Evolutionary conservation across 306 rosid genomes (phyloP), one percentile per base, ranked within the genome.

Genomic region (Phaseolus lunatus): DNA sequence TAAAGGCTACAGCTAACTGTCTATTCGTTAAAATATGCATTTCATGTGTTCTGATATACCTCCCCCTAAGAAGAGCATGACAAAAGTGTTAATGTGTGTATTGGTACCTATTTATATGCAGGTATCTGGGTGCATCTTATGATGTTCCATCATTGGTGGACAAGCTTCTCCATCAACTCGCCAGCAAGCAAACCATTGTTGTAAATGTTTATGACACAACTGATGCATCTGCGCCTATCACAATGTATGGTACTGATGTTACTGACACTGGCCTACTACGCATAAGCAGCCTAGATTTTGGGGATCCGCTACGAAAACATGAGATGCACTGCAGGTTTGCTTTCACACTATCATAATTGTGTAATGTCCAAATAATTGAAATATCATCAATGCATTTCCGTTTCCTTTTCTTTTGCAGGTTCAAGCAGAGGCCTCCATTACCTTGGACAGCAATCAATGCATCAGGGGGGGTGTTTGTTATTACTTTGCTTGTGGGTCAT

Each of bases 301-400:
- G 98, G 76, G 98, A 95, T 87, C 98, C 98, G 3, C 91, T 81
- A 39, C 93, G 97, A 70, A 95, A 90, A 86, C 97, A 95, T 76
- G 97, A 95, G 87, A 92, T 95, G 97, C 98, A 95, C 72, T 95
- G 98, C 92, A 85, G 98, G 98, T 94, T 73, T 80, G 88, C 78
- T 85, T 35, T 80, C 27, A 22, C 73, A 12, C 75, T 43, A 57
- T 22, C 19, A 76, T 9, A 64, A 26, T 73, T 59, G 45, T 63
- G 56, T 37, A 58, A 39, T 72, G 63, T 72, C 77, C 54, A 45
- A 35, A 58, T 35, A 64, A 64, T 18, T 66, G 78, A 59, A 78
- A 58, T 54, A 27, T 44, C 54, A 37, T 47, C 49, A 61, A 19
- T 59, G 23, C 12, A 61, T 45, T 44, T 65, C 57, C 48, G 5